Evolutionary conservation across 345 rosid genomes (phyloP), one percentile per base, ranked within the genome.

Genomic region (Chamaenerion angustifolium): DNA sequence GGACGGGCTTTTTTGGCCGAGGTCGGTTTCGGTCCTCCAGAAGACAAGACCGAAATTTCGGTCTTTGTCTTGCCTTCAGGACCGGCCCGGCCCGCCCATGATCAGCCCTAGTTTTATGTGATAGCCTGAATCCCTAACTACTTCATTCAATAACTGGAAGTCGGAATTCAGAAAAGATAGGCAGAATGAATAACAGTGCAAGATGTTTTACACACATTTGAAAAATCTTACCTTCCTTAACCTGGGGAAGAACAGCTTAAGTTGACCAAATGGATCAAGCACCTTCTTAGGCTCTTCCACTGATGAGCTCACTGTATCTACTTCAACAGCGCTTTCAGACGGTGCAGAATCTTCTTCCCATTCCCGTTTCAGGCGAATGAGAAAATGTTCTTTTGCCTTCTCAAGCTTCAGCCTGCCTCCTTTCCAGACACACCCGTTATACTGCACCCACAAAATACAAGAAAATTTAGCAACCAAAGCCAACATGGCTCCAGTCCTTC

Each of bases 401-500:
- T 84, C 96, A 35, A 88, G 75, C 72, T 77, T 76, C 63, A 93
- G 61, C 64, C 57, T 82, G 48, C 90, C 92, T 42, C 94, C 99
- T 57, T 85, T 93, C 99, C 95, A 93, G 1, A 60, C 64, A 57
- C 96, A 93, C 16, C 95, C 95, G 60, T 82, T 93, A 50, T 82
- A 88, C 99, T 92, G 81, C 15, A 12, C 3, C 10, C 8, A 12
- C 15, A 49, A 47, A 0, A 48, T 31, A 21, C 25, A n/a, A 15
- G 52, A 64, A 35, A 25, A 45, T 7, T 43, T 35, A 13, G 40
- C 10, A 46, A 25, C 45, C 14, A 55, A 15, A 45, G 40, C 40
- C 53, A 53, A 50, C 17, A 16, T 11, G 35, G 43, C 16, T 19
- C 47, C 8, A 35, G 12, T 11, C 54, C n/a, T 13, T 16, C 8